These are phyloP conservation scores for Saxophila tyrrhenica DNA, from an alignment of 495 filamentous ascomycete species.

Conservation along the genomic window DNA sequence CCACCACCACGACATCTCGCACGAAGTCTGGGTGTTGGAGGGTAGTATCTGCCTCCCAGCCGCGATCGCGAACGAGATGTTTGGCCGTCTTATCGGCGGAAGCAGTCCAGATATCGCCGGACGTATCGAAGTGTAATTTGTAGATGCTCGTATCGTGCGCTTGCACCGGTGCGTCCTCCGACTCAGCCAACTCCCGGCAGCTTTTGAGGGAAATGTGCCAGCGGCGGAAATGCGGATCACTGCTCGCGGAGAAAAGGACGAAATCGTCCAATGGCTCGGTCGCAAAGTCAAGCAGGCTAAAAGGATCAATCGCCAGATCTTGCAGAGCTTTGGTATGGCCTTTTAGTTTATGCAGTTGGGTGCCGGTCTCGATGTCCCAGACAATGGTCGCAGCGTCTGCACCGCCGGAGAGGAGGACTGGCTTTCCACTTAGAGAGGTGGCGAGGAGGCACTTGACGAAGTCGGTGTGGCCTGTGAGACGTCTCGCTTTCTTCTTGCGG, in stretches of 20 bases:
- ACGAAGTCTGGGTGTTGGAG: slow-evolving; percentile 83
- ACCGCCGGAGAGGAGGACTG: slow-evolving; percentile 71
- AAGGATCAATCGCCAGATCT: slow-evolving; percentile 60
- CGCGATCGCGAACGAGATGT: slow-evolving; percentile 53
- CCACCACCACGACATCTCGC: slow-evolving; percentile 61
- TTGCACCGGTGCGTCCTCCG: slow-evolving; percentile 45
- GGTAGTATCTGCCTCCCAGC: slow-evolving; percentile 57
- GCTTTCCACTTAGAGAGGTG: slow-evolving; percentile 35
- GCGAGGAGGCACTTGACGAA: slow-evolving; percentile 71
- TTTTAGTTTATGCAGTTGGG: slow-evolving; percentile 59
- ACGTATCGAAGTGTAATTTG: slow-evolving; percentile 52
- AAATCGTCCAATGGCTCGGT: slow-evolving; percentile 30
- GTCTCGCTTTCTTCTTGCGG: slow-evolving; percentile 36
- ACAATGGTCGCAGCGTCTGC: slow-evolving; percentile 78
- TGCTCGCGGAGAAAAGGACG: slow-evolving; percentile 64
- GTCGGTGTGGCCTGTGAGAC: slow-evolving; percentile 69
- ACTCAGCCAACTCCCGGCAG: slow-evolving; percentile 16
- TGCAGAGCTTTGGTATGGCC: slow-evolving; percentile 71
- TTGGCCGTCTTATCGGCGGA: slow-evolving; percentile 76
- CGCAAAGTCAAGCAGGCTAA: slow-evolving; percentile 21
- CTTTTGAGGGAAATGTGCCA: slow-evolving; percentile 42
- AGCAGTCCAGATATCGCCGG: slow-evolving; percentile 78
- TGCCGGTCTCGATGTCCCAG: slow-evolving; percentile 59
- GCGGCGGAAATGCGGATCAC: slow-evolving; percentile 70
- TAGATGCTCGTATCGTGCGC: slow-evolving; percentile 88